Percentiles rank a stretch among this genome's conserved stretches.
Conservation (phyloP, 1,284 basidiomycete genomes). For the Heterobasidion parviporum region DNA sequence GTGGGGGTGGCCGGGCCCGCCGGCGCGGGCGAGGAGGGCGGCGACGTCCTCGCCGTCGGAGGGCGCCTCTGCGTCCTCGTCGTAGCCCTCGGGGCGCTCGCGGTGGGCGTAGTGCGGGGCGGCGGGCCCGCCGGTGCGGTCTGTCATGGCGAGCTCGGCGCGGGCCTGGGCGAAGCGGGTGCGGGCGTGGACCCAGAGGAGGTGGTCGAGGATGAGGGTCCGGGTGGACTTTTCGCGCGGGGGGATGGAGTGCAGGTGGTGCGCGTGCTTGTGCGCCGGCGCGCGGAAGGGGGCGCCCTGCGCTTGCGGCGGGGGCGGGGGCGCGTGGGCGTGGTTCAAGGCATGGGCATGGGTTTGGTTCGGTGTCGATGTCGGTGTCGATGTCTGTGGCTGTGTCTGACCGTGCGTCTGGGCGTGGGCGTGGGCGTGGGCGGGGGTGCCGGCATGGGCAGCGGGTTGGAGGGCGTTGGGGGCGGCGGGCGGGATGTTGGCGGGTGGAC, state of each 20-base stretch:
- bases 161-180: conserved; percentile 76
- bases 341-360: not conserved
- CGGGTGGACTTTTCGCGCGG: conserved; percentile 72
- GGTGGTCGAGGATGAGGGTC: conserved; percentile 76
- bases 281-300: conserved; percentile 32
- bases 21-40: conserved; percentile 43
- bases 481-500: not conserved
- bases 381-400: not conserved
- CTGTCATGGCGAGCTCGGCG: conserved; percentile 75
- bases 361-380: not conserved
- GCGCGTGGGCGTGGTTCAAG: not conserved
- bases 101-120: conserved; percentile 50
- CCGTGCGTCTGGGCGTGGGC: too few species aligned
- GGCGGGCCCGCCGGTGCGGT: conserved; percentile 58
- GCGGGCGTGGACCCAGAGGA: conserved; percentile 73
- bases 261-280: conserved; percentile 63
- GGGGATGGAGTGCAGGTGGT: conserved; percentile 69
- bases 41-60: conserved; percentile 57
- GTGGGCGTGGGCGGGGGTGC: too few species aligned
- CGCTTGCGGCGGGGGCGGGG: not conserved
- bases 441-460: too few species aligned
- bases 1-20: conserved; percentile 41
- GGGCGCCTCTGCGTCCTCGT: conserved; percentile 56
- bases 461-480: too few species aligned
- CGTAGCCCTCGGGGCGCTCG: conserved; percentile 62